Conservation (phyloP, 345 rosid genomes). For the Durio zibethinus region DNA sequence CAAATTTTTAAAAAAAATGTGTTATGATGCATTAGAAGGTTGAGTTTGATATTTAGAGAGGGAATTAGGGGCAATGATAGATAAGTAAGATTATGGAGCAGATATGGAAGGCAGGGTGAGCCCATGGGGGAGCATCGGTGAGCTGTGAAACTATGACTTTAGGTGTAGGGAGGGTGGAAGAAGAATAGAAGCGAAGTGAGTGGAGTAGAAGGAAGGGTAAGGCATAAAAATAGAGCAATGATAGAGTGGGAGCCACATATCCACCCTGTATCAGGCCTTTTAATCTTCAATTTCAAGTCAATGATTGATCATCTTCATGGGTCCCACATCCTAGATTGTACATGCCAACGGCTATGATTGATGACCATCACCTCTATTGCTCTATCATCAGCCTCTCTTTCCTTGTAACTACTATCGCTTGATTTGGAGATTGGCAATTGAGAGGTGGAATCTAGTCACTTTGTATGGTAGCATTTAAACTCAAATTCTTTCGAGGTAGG, state of each 20-base stretch:
- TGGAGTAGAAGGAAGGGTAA: constrained; percentile 27
- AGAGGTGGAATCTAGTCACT: too few species aligned
- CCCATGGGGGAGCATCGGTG: background rate
- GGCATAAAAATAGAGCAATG: background rate
- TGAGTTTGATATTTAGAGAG: background rate
- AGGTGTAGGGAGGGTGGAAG: background rate
- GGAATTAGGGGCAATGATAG: background rate
- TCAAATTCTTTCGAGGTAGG: too few species aligned
- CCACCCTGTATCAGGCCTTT: background rate
- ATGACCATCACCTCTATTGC: constrained; percentile 3
- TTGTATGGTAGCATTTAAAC: too few species aligned
- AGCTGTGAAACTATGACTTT: constrained; percentile 10
- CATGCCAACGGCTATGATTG: constrained; percentile 26
- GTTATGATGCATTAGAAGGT: background rate
- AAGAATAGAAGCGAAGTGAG: constrained; percentile 11
- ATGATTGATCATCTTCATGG: constrained; percentile 3
- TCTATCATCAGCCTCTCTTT: background rate
- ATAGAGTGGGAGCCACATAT: background rate
- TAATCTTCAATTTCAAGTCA: constrained; percentile 20
- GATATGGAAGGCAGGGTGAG: constrained; percentile 2
- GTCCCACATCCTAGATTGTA: constrained; percentile 11
- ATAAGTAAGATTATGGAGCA: background rate
- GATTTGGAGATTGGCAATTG: too few species aligned
- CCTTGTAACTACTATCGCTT: background rate
- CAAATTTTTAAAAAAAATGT: too few species aligned